These are phyloP conservation scores for Kwoniella newhampshirensis DNA, from an alignment of 768 basidiomycete species.

Conservation along the genomic window DNA sequence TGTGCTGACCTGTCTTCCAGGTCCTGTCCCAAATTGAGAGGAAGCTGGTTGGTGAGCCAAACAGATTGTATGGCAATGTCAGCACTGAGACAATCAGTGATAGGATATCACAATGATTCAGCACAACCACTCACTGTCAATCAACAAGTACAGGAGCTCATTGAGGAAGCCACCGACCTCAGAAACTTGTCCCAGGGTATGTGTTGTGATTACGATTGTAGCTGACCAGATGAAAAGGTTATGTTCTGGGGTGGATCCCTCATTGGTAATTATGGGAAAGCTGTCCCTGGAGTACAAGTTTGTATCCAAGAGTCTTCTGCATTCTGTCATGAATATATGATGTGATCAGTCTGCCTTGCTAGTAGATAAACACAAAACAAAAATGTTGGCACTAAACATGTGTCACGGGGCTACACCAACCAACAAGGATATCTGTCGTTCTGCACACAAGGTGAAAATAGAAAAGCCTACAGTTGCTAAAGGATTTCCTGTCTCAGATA, in stretches of 20 bases:
- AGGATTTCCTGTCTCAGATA: too few relatives aligned
- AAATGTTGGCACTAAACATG: too few relatives aligned
- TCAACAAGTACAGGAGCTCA: constrained; percentile 46
- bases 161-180: constrained; percentile 48
- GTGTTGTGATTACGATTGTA: constrained; percentile 1
- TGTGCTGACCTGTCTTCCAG: constrained; percentile 4
- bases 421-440: too few relatives aligned
- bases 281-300: too few relatives aligned
- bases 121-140: constrained; percentile 37
- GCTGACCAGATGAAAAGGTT: constrained; percentile 27
- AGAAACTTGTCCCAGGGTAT: constrained; percentile 50
- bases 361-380: too few relatives aligned
- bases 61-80: background rate
- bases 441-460: too few relatives aligned
- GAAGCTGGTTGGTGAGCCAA: constrained; percentile 44
- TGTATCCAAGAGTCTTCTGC: too few relatives aligned
- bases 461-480: too few relatives aligned
- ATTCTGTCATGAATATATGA: too few relatives aligned
- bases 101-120: constrained; percentile 29
- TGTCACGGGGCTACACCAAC: too few relatives aligned
- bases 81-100: background rate
- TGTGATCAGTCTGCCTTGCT: too few relatives aligned
- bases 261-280: constrained; percentile 28
- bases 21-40: constrained; percentile 49
- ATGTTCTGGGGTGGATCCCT: constrained; percentile 50